Evolutionary conservation across 495 filamentous ascomycete genomes (phyloP).

Genomic region (Penicillium canariense): DNA sequence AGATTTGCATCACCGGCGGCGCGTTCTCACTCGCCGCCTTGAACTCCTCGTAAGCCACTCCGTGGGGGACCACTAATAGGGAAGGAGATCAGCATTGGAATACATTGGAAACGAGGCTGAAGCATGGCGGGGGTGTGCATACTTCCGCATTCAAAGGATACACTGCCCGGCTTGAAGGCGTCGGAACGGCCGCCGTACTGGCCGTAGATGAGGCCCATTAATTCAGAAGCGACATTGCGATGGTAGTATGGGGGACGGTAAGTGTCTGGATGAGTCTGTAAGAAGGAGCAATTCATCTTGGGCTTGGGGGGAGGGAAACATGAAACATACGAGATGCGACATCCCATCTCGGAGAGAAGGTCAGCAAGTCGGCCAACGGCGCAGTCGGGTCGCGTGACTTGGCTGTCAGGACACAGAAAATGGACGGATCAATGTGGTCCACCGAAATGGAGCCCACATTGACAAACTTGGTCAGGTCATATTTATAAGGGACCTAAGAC

Average conservation of each 20-base stretch:
- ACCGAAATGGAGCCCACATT: slow-evolving; percentile 50
- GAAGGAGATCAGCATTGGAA: neutral
- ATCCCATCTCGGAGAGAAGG: slow-evolving; percentile 51
- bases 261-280: slow-evolving; percentile 30
- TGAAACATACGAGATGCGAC: slow-evolving; percentile 41
- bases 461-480: slow-evolving; percentile 52
- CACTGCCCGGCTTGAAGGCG: slow-evolving; percentile 57
- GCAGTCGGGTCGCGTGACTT: slow-evolving; percentile 41
- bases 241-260: slow-evolving; percentile 52
- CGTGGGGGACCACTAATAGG: slow-evolving; percentile 50
- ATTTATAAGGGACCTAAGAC: slow-evolving; percentile 45
- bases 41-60: slow-evolving; percentile 62
- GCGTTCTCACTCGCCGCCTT: slow-evolving; percentile 51
- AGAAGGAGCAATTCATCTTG: neutral
- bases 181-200: slow-evolving; percentile 53
- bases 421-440: slow-evolving; percentile 52
- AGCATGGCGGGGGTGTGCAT: slow-evolving; percentile 9
- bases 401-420: slow-evolving; percentile 52
- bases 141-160: slow-evolving; percentile 57
- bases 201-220: slow-evolving; percentile 55
- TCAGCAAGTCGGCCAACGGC: slow-evolving; percentile 49
- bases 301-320: neutral
- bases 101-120: neutral
- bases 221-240: slow-evolving; percentile 48
- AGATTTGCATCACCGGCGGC: slow-evolving; percentile 48